phyloP scores from a whole-genome alignment of 768 basidiomycete genomes.

The Rhizopogon roseolus region DNA sequence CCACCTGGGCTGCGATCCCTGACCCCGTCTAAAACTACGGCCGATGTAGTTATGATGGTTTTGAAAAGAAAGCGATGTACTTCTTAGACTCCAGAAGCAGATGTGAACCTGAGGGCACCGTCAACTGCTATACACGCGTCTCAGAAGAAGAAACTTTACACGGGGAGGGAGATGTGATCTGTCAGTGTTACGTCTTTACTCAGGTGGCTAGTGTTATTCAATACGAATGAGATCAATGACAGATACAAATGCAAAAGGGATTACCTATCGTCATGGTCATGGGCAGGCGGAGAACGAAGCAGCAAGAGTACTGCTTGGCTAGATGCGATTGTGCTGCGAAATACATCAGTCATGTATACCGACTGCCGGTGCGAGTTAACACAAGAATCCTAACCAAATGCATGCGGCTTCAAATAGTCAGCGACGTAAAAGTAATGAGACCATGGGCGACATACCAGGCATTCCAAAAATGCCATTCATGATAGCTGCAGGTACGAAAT shows the following conservation, averaged over 20 bases:
- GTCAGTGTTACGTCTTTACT: background rate
- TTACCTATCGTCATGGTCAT: background rate
- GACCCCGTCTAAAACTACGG: background rate
- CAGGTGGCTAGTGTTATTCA: background rate
- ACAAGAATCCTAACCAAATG: background rate
- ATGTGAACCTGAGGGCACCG: background rate
- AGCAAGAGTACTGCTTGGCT: background rate
- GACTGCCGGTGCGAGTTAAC: background rate
- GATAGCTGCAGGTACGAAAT: background rate
- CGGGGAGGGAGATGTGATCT: background rate
- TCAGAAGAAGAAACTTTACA: background rate
- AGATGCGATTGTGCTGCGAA: background rate
- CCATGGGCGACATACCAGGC: background rate
- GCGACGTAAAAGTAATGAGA: background rate
- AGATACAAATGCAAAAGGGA: background rate
- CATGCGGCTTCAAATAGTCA: background rate
- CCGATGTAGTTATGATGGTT: too few species aligned
- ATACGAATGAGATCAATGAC: background rate
- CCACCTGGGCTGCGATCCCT: background rate
- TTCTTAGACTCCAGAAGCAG: background rate
- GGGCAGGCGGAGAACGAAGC: background rate
- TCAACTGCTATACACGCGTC: background rate
- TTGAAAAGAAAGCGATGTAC: background rate
- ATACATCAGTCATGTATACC: background rate
- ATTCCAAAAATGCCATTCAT: background rate